These are phyloP conservation scores for Physaria fendleri DNA, from an alignment of 345 rosid species.

Conservation along the genomic window DNA sequence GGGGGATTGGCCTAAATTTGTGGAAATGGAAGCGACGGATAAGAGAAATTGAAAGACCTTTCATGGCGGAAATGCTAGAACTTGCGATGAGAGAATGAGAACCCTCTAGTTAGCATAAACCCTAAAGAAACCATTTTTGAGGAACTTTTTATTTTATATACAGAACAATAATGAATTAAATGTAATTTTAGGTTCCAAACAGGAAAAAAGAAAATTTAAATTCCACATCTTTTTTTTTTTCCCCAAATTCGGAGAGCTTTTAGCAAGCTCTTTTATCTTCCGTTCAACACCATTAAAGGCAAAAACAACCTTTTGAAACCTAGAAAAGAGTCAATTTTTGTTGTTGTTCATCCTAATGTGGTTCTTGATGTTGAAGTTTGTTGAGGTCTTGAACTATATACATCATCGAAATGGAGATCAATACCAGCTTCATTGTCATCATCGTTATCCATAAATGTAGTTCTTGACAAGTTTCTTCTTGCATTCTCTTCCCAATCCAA, in stretches of 20 bases:
- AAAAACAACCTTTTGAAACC: conserved; percentile 18
- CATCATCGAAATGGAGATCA: conserved; percentile 74
- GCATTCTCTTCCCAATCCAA: conserved; percentile 38
- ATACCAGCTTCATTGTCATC: conserved; percentile 52
- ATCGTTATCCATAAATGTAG: conserved; percentile 32
- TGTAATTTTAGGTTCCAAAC: neutral
- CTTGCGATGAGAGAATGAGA: neutral
- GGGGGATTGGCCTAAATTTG: conserved; percentile 24
- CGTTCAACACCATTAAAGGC: conserved; percentile 1
- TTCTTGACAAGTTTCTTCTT: conserved; percentile 34
- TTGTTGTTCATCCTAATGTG: conserved; percentile 6
- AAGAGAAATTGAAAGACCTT: conserved; percentile 45
- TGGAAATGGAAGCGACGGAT: conserved; percentile 40
- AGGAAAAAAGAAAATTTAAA: neutral
- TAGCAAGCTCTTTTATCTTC: conserved; percentile 7
- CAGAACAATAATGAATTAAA: conserved; percentile 29
- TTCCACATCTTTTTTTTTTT: conserved; percentile 9
- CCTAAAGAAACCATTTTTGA: neutral
- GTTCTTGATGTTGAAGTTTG: conserved; percentile 35
- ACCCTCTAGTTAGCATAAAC: neutral
- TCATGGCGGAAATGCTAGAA: conserved; percentile 52
- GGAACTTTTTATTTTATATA: conserved; percentile 12
- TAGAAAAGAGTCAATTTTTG: conserved; percentile 10
- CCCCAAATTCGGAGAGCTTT: conserved; percentile 1
- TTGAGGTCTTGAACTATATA: conserved; percentile 59